Evolutionary conservation across 805 yeast genomes (phyloP).

Genomic region (Yamadazyma olivae): DNA sequence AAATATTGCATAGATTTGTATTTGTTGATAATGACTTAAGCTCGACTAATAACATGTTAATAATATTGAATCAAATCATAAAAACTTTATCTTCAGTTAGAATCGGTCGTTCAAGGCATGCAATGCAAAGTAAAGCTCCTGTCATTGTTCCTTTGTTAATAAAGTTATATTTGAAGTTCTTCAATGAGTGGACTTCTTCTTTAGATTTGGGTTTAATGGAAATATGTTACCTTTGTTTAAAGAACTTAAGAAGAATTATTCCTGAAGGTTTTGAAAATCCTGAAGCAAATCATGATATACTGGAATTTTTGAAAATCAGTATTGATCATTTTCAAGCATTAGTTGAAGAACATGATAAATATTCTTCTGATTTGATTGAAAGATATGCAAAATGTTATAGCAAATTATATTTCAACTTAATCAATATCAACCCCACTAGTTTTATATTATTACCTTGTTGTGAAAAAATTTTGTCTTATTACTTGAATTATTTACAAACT

Average conservation of each 20-base stretch:
- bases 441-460: conserved; percentile 69
- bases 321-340: conserved; percentile 60
- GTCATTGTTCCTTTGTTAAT: conserved; percentile 57
- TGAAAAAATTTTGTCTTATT: conserved; percentile 55
- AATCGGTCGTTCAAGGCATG: conserved; percentile 78
- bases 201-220: conserved; percentile 58
- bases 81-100: conserved; percentile 72
- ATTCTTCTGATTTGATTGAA: conserved; percentile 51
- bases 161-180: conserved; percentile 55
- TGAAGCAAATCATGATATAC: conserved; percentile 54
- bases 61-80: conserved; percentile 72
- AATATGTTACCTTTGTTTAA: conserved; percentile 73
- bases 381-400: conserved; percentile 72
- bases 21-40: conserved; percentile 43
- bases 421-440: conserved; percentile 60
- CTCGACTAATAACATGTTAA: conserved; percentile 58
- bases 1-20: conserved; percentile 42
- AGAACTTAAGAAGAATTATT: conserved; percentile 68
- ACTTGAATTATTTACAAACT: conserved; percentile 56
- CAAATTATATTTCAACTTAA: conserved; percentile 64
- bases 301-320: conserved; percentile 57
- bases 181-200: conserved; percentile 58
- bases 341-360: conserved; percentile 50
- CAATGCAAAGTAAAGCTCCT: conserved; percentile 71
- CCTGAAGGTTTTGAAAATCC: conserved; percentile 76